Base-by-base conservation (phyloP, 306 rosid genomes). In the Calophaca sinica region DNA sequence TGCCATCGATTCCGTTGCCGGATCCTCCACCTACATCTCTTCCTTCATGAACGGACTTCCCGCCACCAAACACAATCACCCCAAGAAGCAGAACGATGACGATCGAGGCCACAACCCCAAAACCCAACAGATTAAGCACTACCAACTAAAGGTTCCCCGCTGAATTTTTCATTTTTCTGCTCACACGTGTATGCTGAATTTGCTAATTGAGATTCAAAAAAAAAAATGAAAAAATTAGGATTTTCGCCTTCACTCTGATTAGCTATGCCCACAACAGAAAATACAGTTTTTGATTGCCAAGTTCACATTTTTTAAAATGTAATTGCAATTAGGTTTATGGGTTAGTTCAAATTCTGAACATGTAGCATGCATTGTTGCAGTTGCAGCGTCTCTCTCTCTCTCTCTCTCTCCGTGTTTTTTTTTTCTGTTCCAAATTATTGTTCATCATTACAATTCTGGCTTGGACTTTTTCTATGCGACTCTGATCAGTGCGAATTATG, bases 81-180 rank as follows among this genome's bases (percentile, higher is more conserved):
- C 77, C 38, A 57, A 65, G 38, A 74, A 36, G 7, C 55, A 57
- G 0, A 73, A 60, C 7, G 75, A 66, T 6, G 69, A 77, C 29
- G 67, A 51, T 35, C 49, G 31, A 20, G 55, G 69, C 35, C 57
- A 51, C 29, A 86, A 86, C 50, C 90, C 70, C 62, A 69, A 85
- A 79, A 35, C 78, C 42, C 86, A 55, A 48, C 79, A 80, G 79
- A 78, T 83, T 68, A 94, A 91, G 84, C 93, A 86, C 74, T 88
- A 90, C 86, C 97, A 94, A 80, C 42, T 91, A 85, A 91, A 94
- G 98, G 98, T 94, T 6, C 11, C 15, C 2, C n/a, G 63, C 51
- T 57, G 6, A 32, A 26, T 48, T 51, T 62, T 28, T 53, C 44
- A 11, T 29, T 35, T 74, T 73, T 78, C 52, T n/a, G 36, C 15